Conservation (phyloP, 2,329 filamentous ascomycete species). For the Verticillium albo-atrum region DNA sequence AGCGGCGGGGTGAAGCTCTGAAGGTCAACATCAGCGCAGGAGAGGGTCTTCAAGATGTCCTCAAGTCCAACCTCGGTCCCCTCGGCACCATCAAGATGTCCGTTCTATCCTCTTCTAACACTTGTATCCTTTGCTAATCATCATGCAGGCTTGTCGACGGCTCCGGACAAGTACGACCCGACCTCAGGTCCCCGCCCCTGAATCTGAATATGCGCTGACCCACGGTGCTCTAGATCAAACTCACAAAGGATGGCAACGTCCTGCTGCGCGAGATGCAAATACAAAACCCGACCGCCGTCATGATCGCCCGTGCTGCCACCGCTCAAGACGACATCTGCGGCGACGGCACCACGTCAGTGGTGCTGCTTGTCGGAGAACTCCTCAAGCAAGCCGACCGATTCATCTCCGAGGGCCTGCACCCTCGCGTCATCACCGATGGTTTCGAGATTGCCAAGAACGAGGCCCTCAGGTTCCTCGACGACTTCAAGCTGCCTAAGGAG, state of each 20-base stretch:
- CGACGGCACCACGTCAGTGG: conserved; percentile 95
- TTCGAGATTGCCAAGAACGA: conserved; percentile 96
- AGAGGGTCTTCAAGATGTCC: conserved; percentile 87
- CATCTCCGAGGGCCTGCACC: conserved; percentile 95
- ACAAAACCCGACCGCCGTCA: conserved; percentile 94
- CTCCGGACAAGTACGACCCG: conserved; percentile 55
- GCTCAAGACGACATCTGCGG: conserved; percentile 98
- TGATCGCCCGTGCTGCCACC: conserved; percentile 79
- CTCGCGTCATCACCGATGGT: conserved; percentile 92
- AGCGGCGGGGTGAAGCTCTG: conserved; percentile 96
- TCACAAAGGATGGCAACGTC: conserved; percentile 98
- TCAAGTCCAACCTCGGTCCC: conserved; percentile 94
- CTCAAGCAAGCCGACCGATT: conserved; percentile 96
- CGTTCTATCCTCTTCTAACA: conserved; percentile 4
- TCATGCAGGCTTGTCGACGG: conserved; percentile 60
- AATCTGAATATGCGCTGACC: conserved; percentile 16
- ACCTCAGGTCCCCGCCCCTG: conserved; percentile 3
- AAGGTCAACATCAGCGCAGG: conserved; percentile 95
- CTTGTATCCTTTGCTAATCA: conserved; percentile 18
- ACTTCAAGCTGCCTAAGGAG: conserved; percentile 83
- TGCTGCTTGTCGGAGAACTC: conserved; percentile 91
- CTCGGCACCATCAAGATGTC: conserved; percentile 96
- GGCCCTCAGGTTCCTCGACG: conserved; percentile 89
- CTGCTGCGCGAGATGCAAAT: conserved; percentile 81
- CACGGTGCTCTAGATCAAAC: conserved; percentile 68